Percentiles rank a stretch among this genome's conserved stretches.
Evolutionary conservation across 768 basidiomycete genomes (phyloP).

Genomic region (Clathrus columnatus): DNA sequence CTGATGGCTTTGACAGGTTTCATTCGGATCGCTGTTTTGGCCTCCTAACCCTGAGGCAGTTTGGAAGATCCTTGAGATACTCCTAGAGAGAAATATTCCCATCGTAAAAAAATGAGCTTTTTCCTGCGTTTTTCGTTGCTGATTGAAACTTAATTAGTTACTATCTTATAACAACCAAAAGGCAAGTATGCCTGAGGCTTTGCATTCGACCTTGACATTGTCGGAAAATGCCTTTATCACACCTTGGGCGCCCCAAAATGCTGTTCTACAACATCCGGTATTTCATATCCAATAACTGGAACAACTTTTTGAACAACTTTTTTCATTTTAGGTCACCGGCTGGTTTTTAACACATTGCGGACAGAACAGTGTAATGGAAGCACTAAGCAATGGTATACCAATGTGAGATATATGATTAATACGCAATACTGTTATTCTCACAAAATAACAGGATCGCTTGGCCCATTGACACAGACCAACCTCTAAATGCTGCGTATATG

Average conservation of each 20-base stretch:
- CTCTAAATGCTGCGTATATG: conserved; percentile 17
- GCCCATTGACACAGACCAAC: conserved; percentile 21
- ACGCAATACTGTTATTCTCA: no score
- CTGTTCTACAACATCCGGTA: conserved; percentile 19
- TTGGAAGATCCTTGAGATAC: conserved; percentile 16
- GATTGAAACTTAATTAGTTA: conserved; percentile 11
- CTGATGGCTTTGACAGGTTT: conserved; percentile 10
- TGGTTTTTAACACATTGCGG: conserved; percentile 22
- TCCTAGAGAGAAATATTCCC: conserved; percentile 16
- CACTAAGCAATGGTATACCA: conserved; percentile 18
- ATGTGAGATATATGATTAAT: conserved; percentile 8
- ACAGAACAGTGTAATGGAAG: conserved; percentile 19
- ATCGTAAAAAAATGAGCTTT: conserved; percentile 14
- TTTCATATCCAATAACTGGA: background rate
- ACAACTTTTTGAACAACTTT: background rate
- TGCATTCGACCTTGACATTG: conserved; percentile 9
- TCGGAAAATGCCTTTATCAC: conserved; percentile 17
- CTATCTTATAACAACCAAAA: conserved; percentile 15
- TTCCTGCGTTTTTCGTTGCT: background rate
- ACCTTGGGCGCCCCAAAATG: conserved; percentile 21
- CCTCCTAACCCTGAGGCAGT: conserved; percentile 14
- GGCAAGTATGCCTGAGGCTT: conserved; percentile 15
- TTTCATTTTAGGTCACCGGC: conserved; percentile 14
- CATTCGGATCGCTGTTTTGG: conserved; percentile 19
- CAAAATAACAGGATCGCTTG: conserved; percentile 17